Percentiles rank a stretch among this genome's conserved stretches.
Evolutionary conservation across 1,139 yeast genomes (phyloP).

Genomic region (Blastobotrys apis): DNA sequence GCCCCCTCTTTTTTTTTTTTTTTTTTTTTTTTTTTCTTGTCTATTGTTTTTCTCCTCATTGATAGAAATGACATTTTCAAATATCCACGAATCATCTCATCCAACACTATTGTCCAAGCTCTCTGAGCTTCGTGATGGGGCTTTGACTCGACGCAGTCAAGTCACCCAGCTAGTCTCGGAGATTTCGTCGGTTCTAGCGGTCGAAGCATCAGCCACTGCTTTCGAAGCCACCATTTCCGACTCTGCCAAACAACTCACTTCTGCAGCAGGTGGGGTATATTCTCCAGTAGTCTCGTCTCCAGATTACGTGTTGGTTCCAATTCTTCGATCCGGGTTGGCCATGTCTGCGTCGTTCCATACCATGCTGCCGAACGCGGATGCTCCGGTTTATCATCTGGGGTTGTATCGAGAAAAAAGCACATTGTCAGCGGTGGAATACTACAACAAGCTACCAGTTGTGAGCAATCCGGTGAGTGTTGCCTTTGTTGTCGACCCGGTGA

Average conservation of each 20-base stretch:
- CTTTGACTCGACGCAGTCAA: conserved; percentile 17
- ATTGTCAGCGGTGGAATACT: conserved; percentile 36
- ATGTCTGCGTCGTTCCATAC: conserved; percentile 34
- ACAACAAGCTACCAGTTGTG: conserved; percentile 34
- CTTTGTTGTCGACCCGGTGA: conserved; percentile 35
- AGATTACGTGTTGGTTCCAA: conserved; percentile 31
- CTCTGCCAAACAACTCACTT: not conserved
- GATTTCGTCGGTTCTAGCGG: conserved; percentile 31
- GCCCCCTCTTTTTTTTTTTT: not conserved
- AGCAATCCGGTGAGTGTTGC: conserved; percentile 27
- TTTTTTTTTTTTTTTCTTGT: not conserved
- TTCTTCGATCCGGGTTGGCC: conserved; percentile 35
- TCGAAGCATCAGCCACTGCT: conserved; percentile 28
- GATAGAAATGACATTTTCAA: conserved; percentile 7
- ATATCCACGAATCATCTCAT: conserved; percentile 29
- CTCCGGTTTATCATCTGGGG: conserved; percentile 35
- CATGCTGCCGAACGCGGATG: conserved; percentile 31
- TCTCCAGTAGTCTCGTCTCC: conserved; percentile 21
- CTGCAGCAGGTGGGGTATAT: conserved; percentile 7
- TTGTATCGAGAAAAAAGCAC: conserved; percentile 34
- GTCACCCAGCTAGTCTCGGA: conserved; percentile 28
- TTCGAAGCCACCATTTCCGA: conserved; percentile 13
- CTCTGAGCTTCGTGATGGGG: conserved; percentile 30
- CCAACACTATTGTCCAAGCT: conserved; percentile 31
- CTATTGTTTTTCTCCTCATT: not conserved